These are phyloP conservation scores for Pseudocercospora fijiensis DNA, from an alignment of 2,329 filamentous ascomycete species.

Conservation along the genomic window DNA sequence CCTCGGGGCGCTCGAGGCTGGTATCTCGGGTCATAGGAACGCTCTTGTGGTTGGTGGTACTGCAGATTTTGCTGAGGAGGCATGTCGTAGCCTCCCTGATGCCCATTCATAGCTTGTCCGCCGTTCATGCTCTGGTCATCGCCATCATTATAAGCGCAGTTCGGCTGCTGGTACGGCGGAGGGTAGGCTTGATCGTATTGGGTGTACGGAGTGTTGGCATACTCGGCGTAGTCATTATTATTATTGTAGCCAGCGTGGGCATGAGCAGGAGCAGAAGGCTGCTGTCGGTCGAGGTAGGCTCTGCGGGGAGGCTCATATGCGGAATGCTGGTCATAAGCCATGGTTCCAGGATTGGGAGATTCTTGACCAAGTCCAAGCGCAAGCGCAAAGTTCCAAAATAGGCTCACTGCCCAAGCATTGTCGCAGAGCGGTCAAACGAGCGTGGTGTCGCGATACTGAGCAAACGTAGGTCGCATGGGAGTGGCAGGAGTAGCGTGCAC, in stretches of 20 bases:
- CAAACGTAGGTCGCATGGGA: not conserved
- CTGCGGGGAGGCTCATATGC: conserved; percentile 28
- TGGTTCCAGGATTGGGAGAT: conserved; percentile 9
- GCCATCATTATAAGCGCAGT: conserved; percentile 16
- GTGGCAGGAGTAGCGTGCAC: not conserved
- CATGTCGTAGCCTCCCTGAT: conserved; percentile 16
- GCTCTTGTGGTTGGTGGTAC: conserved; percentile 22
- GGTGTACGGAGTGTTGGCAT: conserved; percentile 24
- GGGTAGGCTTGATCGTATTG: conserved; percentile 25
- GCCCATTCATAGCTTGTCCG: conserved; percentile 13
- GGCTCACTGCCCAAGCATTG: not conserved
- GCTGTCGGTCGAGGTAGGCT: conserved; percentile 23
- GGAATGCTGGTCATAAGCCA: conserved; percentile 31
- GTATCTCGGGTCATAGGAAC: conserved; percentile 31
- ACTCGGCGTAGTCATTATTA: conserved; percentile 19
- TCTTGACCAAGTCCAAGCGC: not conserved
- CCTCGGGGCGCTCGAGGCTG: conserved; percentile 29
- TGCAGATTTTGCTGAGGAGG: conserved; percentile 19
- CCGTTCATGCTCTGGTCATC: conserved; percentile 17
- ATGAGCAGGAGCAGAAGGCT: conserved; percentile 21
- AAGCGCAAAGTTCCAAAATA: not conserved
- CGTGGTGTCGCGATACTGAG: not conserved
- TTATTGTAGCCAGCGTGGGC: conserved; percentile 15
- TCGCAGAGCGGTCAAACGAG: not conserved
- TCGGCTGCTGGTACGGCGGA: conserved; percentile 14